A percentile compares a stretch with the other conserved stretches of the same genome.
Conservation (phyloP, 1,284 basidiomycete genomes). For the Irpex sp. region DNA sequence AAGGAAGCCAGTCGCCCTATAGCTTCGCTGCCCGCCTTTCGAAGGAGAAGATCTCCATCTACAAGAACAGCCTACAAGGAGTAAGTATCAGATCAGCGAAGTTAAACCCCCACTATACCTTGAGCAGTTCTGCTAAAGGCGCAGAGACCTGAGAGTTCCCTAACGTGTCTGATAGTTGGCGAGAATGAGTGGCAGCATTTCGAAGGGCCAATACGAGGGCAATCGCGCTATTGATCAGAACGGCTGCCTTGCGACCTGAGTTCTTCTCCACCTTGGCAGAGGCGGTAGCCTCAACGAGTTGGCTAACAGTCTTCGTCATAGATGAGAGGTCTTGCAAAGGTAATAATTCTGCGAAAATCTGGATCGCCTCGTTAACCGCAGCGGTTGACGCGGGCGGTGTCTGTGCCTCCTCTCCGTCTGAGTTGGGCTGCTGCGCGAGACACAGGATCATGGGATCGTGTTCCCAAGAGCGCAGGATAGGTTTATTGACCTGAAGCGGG, state of each 20-base stretch:
- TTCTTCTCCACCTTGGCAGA: slow-evolving; percentile 88
- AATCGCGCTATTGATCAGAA: slow-evolving; percentile 80
- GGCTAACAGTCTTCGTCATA: slow-evolving; percentile 64
- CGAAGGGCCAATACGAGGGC: slow-evolving; percentile 78
- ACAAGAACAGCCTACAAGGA: slow-evolving; percentile 68
- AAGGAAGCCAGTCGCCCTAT: slow-evolving; percentile 87
- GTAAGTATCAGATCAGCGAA: neutral
- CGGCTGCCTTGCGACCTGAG: slow-evolving; percentile 84
- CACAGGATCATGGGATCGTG: slow-evolving; percentile 84
- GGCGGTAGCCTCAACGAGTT: slow-evolving; percentile 67
- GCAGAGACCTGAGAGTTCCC: slow-evolving; percentile 69
- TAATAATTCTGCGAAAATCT: slow-evolving; percentile 80
- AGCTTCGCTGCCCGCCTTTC: slow-evolving; percentile 84
- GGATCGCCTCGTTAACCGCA: slow-evolving; percentile 87
- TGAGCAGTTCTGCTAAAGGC: slow-evolving; percentile 72
- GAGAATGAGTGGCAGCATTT: slow-evolving; percentile 49
- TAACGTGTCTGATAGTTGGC: slow-evolving; percentile 66
- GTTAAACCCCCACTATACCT: slow-evolving; percentile 39
- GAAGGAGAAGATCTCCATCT: slow-evolving; percentile 77
- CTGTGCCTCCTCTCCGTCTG: slow-evolving; percentile 47
- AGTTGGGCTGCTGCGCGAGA: slow-evolving; percentile 40
- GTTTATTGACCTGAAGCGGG: slow-evolving; percentile 61
- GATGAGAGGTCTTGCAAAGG: slow-evolving; percentile 75
- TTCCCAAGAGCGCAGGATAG: slow-evolving; percentile 83
- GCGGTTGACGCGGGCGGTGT: slow-evolving; percentile 79